Base-by-base conservation (phyloP, 2,329 filamentous ascomycete genomes). In the Beauveria scarabaeidicola region DNA sequence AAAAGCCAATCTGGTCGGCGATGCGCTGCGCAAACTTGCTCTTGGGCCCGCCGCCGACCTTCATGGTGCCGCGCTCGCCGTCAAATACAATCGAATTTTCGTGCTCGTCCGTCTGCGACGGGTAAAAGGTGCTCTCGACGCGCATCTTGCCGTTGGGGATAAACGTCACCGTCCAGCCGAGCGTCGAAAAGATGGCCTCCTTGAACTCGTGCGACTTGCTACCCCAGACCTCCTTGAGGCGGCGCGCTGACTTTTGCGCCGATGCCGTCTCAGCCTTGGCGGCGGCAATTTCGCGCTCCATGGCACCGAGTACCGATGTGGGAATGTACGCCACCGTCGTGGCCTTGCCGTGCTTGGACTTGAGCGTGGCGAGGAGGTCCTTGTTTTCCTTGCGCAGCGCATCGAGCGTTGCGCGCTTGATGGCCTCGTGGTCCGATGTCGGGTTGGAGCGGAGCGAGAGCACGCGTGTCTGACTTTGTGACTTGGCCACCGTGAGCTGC, bases 61-160 rank as follows among this genome's bases (percentile, higher is more conserved):
- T 99, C 94, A 99, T 99, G 1, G 92, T 97, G 8, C 93, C 94
- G 61, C 89, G 86, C 75, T 97, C 91, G 55, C 91, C 91, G 73
- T 96, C 91, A 71, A 97, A 97, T 0, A 96, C 85, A 62, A 88
- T 87, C 60, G 81, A 85, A 65, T 87, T 87, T 71, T 88, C 85
- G 70, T 90, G 84, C 68, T 89, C 86, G 59, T 89, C 84, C 70
- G 71, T 84, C 75, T 62, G 73, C 2, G 83, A 86, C 0, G 91
- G 88, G 69, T 89, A 89, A 69, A 93, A 95, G 64, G 93, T 88
- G 61, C 83, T 88, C 58, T 93, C 95, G 23, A 97, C 90, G 36
- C 91, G 87, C 74, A 97, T 95, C 68, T 96, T 93, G 46, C 94
- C 94, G 71, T 96, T 96, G n/a, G 92, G 91, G 71, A 97, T 88